Percentiles rank a stretch among this genome's conserved stretches.
Evolutionary conservation across 129 eudicot species (phyloP).

Genomic region (Erigeron canadensis): DNA sequence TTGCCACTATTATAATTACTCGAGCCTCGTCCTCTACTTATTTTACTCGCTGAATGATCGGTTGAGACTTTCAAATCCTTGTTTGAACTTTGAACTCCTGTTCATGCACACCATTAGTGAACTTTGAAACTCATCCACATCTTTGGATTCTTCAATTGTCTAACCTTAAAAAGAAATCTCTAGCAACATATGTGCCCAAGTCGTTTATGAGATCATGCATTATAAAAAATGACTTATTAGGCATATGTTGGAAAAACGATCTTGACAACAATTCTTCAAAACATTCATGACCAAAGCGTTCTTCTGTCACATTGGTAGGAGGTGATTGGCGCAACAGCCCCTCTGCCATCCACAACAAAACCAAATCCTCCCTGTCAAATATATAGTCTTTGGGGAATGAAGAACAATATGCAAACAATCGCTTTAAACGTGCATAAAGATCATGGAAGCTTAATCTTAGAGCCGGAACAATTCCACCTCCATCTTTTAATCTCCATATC

Average conservation of each 20-base stretch:
- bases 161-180: slow-evolving; percentile 24
- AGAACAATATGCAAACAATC: slow-evolving; percentile 37
- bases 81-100: too few species aligned
- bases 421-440: slow-evolving; percentile 30
- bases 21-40: too few species aligned
- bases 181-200: slow-evolving; percentile 33
- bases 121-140: too few species aligned
- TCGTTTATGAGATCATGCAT: slow-evolving; percentile 46
- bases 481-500: neutral
- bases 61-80: too few species aligned
- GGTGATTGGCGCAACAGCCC: slow-evolving; percentile 27
- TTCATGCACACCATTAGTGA: too few species aligned
- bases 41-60: too few species aligned
- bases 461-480: slow-evolving; percentile 25
- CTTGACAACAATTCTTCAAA: slow-evolving; percentile 28
- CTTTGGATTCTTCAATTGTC: too few species aligned
- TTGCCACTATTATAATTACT: too few species aligned
- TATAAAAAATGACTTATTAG: slow-evolving; percentile 16
- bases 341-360: slow-evolving; percentile 39
- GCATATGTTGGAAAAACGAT: slow-evolving; percentile 33
- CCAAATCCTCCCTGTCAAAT: slow-evolving; percentile 28
- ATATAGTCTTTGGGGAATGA: slow-evolving; percentile 35
- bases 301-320: slow-evolving; percentile 23
- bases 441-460: slow-evolving; percentile 40
- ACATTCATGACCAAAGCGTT: slow-evolving; percentile 29